These are phyloP conservation scores for Macadamia integrifolia DNA, from an alignment of 164 flowering plant species.

Conservation along the genomic window DNA sequence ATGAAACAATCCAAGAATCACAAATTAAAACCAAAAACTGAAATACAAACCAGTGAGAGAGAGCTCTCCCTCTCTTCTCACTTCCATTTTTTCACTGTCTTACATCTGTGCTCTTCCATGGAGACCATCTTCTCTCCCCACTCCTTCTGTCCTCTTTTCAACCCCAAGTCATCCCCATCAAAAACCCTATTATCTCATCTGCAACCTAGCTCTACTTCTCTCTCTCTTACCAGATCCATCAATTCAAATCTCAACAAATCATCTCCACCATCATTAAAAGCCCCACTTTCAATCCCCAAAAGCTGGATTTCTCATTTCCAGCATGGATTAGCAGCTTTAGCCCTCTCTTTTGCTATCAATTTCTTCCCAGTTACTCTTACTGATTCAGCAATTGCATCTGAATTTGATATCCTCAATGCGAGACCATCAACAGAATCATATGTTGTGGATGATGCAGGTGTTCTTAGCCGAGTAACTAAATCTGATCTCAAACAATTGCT, in stretches of 20 bases:
- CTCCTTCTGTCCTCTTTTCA: constrained; percentile 50
- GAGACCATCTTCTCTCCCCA: constrained; percentile 79
- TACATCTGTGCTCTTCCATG: constrained; percentile 32
- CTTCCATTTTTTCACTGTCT: not conserved
- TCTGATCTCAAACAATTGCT: constrained; percentile 76
- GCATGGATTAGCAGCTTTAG: constrained; percentile 81
- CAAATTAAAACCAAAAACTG: no score
- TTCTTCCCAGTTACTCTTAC: constrained; percentile 41
- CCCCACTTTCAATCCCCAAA: constrained; percentile 29
- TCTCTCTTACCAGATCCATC: constrained; percentile 31
- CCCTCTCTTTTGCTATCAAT: constrained; percentile 71
- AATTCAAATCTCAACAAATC: constrained; percentile 31
- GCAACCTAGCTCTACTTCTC: constrained; percentile 32
- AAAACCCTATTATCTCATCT: constrained; percentile 13
- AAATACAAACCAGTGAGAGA: constrained; percentile 1
- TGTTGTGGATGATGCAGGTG: constrained; percentile 91
- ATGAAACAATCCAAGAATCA: not conserved
- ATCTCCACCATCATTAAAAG: constrained; percentile 11
- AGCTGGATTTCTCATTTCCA: constrained; percentile 57
- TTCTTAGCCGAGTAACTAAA: constrained; percentile 80
- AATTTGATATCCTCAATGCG: constrained; percentile 78
- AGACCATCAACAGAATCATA: constrained; percentile 78
- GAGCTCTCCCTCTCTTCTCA: not conserved
- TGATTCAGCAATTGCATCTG: constrained; percentile 62
- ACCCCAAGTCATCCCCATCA: constrained; percentile 23